Conservation (phyloP, 2,329 filamentous ascomycete species). For the Ophiocordyceps robertsii region DNA sequence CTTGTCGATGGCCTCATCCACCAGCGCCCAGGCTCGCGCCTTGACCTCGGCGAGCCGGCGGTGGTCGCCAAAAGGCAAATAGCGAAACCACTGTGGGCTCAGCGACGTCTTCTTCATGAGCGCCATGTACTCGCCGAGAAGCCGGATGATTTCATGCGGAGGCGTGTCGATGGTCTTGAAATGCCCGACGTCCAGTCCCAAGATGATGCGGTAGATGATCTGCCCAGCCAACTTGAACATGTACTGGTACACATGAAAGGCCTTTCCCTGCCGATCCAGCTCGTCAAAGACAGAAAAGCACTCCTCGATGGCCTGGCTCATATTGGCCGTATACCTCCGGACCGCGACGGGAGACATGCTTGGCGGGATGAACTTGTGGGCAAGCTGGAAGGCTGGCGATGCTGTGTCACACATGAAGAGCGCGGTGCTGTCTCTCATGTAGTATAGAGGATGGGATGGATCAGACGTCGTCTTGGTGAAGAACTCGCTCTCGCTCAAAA, state of each 20-base stretch:
- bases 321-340: constrained; percentile 39
- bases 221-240: constrained; percentile 30
- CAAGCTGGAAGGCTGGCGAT: constrained; percentile 27
- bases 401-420: constrained; percentile 32
- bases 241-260: constrained; percentile 28
- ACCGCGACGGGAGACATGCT: constrained; percentile 41
- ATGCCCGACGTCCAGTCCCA: constrained; percentile 26
- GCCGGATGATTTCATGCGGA: constrained; percentile 31
- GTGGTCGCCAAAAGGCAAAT: constrained; percentile 38
- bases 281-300: constrained; percentile 30
- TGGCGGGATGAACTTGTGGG: constrained; percentile 46
- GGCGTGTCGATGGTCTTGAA: constrained; percentile 26
- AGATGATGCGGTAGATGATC: constrained; percentile 23
- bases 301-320: constrained; percentile 33
- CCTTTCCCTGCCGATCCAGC: constrained; percentile 27
- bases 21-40: background rate
- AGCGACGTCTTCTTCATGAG: constrained; percentile 41
- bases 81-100: constrained; percentile 34
- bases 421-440: constrained; percentile 21
- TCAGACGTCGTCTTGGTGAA: constrained; percentile 33
- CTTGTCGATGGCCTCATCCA: background rate
- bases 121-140: constrained; percentile 31
- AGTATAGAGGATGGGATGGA: constrained; percentile 29
- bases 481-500: constrained; percentile 29
- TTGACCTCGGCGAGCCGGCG: background rate